Evolutionary conservation across 2,329 filamentous ascomycete genomes (phyloP).

Genomic region (Pestalotiopsis sp.): DNA sequence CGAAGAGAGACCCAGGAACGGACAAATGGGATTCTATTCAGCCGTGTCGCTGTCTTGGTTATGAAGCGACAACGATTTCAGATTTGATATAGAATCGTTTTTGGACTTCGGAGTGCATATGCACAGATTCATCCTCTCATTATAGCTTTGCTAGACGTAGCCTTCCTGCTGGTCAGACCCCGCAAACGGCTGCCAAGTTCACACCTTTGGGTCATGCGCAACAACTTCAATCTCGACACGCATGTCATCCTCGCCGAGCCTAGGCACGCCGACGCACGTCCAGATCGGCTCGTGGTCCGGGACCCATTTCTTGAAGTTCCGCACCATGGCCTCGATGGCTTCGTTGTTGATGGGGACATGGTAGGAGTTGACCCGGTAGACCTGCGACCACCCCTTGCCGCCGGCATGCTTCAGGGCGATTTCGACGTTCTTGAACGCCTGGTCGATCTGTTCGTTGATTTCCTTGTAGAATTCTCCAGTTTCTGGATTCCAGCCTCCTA

Average conservation of each 20-base stretch:
- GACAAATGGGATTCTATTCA: too few relatives aligned
- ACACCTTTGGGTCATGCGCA: constrained; percentile 27
- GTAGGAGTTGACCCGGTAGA: constrained; percentile 49
- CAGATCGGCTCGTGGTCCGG: constrained; percentile 54
- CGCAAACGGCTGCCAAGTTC: not conserved
- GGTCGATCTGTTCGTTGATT: constrained; percentile 47
- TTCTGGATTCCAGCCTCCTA: constrained; percentile 33
- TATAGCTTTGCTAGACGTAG: too few relatives aligned
- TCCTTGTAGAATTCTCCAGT: constrained; percentile 31
- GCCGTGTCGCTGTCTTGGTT: too few relatives aligned
- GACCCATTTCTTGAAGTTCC: constrained; percentile 50
- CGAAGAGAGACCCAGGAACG: too few relatives aligned
- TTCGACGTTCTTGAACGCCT: constrained; percentile 60
- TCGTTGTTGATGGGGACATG: constrained; percentile 43
- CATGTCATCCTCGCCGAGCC: constrained; percentile 52
- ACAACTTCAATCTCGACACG: constrained; percentile 59
- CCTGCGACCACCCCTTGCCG: constrained; percentile 57
- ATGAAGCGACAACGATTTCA: too few relatives aligned
- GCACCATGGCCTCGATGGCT: constrained; percentile 40
- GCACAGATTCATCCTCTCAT: too few relatives aligned
- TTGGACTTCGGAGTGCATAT: too few relatives aligned
- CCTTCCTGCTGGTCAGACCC: too few relatives aligned
- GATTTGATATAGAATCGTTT: too few relatives aligned
- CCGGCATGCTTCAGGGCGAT: constrained; percentile 50
- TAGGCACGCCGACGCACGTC: constrained; percentile 53